Evolutionary conservation across 495 filamentous ascomycete genomes (phyloP), one percentile per base, ranked within the genome.

Genomic region (Penicillium atrosanguineum): DNA sequence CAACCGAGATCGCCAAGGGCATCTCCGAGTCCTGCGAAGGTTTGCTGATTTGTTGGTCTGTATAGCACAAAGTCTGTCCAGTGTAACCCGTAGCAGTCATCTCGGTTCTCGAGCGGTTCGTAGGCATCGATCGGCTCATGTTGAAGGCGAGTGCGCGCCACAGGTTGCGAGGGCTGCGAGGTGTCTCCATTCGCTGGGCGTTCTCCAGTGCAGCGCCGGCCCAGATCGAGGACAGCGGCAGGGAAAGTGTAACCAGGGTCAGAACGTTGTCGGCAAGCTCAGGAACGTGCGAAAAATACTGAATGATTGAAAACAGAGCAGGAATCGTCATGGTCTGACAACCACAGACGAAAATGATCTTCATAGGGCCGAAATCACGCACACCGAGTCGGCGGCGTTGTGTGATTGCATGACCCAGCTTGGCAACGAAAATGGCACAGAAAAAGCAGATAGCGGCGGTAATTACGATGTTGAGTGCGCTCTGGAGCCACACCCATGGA

Each of bases 201-300:
- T 60, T 39, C 23, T 65, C 60, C 34, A 79, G 74, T 48, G 58
- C 72, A 39, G 68, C 76, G 49, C 74, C 75, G 53, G 82, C 91
- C 91, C 82, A 95, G 59, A 95, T 82, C 6, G 86, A 85, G 18
- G 89, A 91, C 3, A 96, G 79, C 0, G 91, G 91, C 3, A 94
- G 80, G 40, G 87, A 87, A 52, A 95, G 75, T 40, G 84, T 77
- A 36, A 90, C 86, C 4, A 87, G 72, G 9, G 87, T 90, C 3
- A 86, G 66, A 15, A 83, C 76, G 41, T 87, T 75, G 37, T 87
- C 80, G 51, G 70, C 66, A 34, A 88, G 70, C 48, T 85, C 79
- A 4, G 83, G 81, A 54, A 87, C 80, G 19, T 55, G 53, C 48
- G 69, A 57, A 15, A 65, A 49, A 64, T 80, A 90, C 54, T 89